Conservation (phyloP, 371 early-diverging fungal genomes). For the Mucor irregularis region DNA sequence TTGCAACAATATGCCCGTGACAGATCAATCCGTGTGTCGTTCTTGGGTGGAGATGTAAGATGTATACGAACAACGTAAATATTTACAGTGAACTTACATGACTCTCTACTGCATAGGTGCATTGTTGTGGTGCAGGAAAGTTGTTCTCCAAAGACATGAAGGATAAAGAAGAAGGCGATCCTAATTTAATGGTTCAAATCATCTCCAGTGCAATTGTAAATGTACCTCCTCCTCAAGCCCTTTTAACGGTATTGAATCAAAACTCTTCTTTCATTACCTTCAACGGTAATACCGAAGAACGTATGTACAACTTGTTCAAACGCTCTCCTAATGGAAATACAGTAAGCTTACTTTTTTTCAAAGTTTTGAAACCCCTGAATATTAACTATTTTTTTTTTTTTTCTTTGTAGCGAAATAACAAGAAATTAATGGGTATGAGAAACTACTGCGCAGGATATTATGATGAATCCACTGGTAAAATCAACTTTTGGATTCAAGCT, state of each 20-base stretch:
- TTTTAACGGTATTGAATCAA: slow-evolving; percentile 27
- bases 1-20: slow-evolving; percentile 70
- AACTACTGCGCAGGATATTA: slow-evolving; percentile 40
- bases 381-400: not conserved
- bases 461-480: slow-evolving; percentile 39
- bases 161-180: slow-evolving; percentile 57
- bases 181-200: slow-evolving; percentile 69
- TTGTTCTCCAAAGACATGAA: slow-evolving; percentile 55
- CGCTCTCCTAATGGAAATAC: slow-evolving; percentile 31
- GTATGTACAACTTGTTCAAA: slow-evolving; percentile 36
- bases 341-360: slow-evolving; percentile 8
- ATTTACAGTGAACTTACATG: not conserved
- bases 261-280: slow-evolving; percentile 24
- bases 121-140: slow-evolving; percentile 73
- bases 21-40: slow-evolving; percentile 68
- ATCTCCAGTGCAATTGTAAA: slow-evolving; percentile 77
- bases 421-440: slow-evolving; percentile 38
- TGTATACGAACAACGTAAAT: no score
- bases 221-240: slow-evolving; percentile 39
- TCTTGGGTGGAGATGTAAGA: slow-evolving; percentile 81
- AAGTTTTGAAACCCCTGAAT: not conserved
- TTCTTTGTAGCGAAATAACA: slow-evolving; percentile 20
- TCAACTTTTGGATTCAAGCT: slow-evolving; percentile 50
- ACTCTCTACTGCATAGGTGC: slow-evolving; percentile 22
- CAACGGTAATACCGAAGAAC: slow-evolving; percentile 35